phyloP scores from a whole-genome alignment of 345 rosid species.

The Acer yangbiense region DNA sequence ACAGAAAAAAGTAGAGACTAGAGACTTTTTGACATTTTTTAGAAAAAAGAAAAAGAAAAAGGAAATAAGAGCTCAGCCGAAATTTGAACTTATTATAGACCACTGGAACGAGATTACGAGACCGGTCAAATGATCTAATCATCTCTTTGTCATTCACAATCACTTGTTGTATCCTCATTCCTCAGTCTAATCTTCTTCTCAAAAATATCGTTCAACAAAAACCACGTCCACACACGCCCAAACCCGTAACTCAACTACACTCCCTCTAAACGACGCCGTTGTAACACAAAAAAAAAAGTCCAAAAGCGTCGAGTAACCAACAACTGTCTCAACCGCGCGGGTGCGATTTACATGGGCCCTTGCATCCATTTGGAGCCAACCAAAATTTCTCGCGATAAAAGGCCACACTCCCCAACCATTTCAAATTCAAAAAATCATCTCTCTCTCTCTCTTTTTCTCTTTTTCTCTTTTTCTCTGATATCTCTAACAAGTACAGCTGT shows the following conservation, averaged over 20 bases:
- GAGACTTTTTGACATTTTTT: not conserved
- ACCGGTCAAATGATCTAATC: not conserved
- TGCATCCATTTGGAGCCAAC: slow-evolving; percentile 9
- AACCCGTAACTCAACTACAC: not conserved
- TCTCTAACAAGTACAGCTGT: not conserved
- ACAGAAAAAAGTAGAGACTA: no score
- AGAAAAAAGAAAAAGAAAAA: no score
- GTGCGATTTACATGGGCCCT: not conserved
- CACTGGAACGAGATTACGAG: not conserved
- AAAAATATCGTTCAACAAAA: slow-evolving; percentile 23
- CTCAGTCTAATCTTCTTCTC: slow-evolving; percentile 27
- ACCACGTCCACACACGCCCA: not conserved
- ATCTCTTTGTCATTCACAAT: slow-evolving; percentile 13
- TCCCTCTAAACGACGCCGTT: not conserved
- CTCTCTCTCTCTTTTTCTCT: slow-evolving; percentile 19
- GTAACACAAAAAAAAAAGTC: not conserved
- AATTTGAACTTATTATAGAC: not conserved
- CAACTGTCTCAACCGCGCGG: not conserved
- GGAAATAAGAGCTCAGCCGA: not conserved
- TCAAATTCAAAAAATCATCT: slow-evolving; percentile 16
- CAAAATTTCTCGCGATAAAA: not conserved
- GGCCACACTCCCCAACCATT: slow-evolving; percentile 15
- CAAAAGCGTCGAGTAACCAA: not conserved
- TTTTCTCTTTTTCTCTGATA: not conserved
- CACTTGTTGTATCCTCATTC: no score